A percentile compares a stretch with the other conserved stretches of the same genome.
Conservation (phyloP, 768 basidiomycete genomes). For the Leccinum obscurum region DNA sequence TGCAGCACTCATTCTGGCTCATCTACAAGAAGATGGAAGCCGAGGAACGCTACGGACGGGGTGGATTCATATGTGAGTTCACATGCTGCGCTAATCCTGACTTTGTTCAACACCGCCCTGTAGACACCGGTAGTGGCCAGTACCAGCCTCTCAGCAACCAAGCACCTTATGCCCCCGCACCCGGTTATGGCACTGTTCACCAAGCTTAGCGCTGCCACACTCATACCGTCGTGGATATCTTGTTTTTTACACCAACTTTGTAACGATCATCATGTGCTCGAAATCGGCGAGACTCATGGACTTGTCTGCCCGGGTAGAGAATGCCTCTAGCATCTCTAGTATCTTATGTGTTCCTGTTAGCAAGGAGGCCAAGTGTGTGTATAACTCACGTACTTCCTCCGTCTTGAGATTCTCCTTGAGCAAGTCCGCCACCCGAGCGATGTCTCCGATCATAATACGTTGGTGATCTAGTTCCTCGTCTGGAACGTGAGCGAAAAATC, state of each 20-base stretch:
- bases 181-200: slow-evolving; percentile 37
- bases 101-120: slow-evolving; percentile 2
- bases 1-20: slow-evolving; percentile 82
- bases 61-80: slow-evolving; percentile 73
- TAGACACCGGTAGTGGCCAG: slow-evolving; percentile 41
- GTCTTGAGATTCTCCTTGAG: slow-evolving; percentile 71
- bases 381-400: slow-evolving; percentile 57
- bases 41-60: slow-evolving; percentile 75
- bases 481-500: slow-evolving; percentile 68
- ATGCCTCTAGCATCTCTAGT: slow-evolving; percentile 76
- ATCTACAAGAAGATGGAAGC: slow-evolving; percentile 91
- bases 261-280: slow-evolving; percentile 68
- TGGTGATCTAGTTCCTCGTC: slow-evolving; percentile 48
- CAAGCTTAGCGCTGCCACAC: slow-evolving; percentile 9
- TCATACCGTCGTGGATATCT: not conserved
- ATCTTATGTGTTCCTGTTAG: slow-evolving; percentile 48
- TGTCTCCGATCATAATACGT: slow-evolving; percentile 65
- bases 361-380: not conserved
- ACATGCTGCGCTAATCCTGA: not conserved
- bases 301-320: slow-evolving; percentile 69
- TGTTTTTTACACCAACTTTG: slow-evolving; percentile 35
- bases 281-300: slow-evolving; percentile 71
- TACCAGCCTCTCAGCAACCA: slow-evolving; percentile 33
- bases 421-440: slow-evolving; percentile 57
- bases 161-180: slow-evolving; percentile 21